Conservation (phyloP, 2,329 filamentous ascomycete species). For the Dichotomopilus funicola region DNA sequence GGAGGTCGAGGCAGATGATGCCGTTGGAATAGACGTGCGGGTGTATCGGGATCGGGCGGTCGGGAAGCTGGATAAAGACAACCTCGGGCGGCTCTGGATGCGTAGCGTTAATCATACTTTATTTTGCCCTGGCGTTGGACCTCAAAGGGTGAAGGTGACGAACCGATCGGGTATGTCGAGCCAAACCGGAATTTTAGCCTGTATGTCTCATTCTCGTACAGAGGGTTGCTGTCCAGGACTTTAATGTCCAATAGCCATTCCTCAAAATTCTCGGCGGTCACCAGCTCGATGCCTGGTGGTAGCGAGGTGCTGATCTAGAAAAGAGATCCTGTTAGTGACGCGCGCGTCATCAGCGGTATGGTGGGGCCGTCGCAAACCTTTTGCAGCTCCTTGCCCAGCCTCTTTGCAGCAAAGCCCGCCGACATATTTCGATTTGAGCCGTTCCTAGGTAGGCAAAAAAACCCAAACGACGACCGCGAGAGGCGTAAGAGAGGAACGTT, state of each 20-base stretch:
- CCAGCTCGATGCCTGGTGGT: slow-evolving; percentile 68
- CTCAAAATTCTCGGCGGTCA: slow-evolving; percentile 73
- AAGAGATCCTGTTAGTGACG: neutral
- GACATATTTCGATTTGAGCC: slow-evolving; percentile 2
- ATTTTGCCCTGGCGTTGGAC: neutral
- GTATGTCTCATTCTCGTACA: slow-evolving; percentile 76
- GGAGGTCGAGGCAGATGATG: slow-evolving; percentile 93
- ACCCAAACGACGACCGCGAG: neutral
- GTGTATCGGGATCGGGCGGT: slow-evolving; percentile 78
- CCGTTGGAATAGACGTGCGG: slow-evolving; percentile 98
- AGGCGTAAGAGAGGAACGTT: neutral
- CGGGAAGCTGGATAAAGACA: slow-evolving; percentile 64
- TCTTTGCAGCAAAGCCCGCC: slow-evolving; percentile 28
- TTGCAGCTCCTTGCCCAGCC: slow-evolving; percentile 52
- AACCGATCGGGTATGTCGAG: slow-evolving; percentile 83
- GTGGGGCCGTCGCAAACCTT: slow-evolving; percentile 39
- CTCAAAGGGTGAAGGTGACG: slow-evolving; percentile 14
- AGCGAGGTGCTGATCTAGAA: slow-evolving; percentile 48
- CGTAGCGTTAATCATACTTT: neutral
- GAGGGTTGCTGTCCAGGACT: slow-evolving; percentile 82
- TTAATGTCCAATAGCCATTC: slow-evolving; percentile 90
- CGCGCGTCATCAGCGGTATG: neutral
- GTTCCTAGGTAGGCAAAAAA: neutral
- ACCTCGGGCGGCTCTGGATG: slow-evolving; percentile 84
- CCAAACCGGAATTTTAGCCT: slow-evolving; percentile 84